Conservation (phyloP, 352 stramenopile genomes). For the Peronosclerospora sorghi region DNA sequence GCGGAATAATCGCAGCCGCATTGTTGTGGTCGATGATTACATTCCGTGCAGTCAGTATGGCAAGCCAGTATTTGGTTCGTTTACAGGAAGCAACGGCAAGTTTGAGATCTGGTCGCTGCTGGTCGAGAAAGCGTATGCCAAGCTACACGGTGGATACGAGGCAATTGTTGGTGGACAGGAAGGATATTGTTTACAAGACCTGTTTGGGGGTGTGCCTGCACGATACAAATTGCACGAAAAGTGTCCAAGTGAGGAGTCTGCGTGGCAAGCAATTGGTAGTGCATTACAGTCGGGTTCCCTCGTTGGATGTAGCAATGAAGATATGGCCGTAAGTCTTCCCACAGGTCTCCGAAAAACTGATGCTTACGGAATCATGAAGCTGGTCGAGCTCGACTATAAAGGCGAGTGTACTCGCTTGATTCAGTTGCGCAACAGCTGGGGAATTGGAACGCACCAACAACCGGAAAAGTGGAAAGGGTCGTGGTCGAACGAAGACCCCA, state of each 20-base stretch:
- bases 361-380: constrained; percentile 62
- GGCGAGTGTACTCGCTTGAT: constrained; percentile 45
- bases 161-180: constrained; percentile 83
- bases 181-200: constrained; percentile 57
- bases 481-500: constrained; percentile 58
- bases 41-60: constrained; percentile 76
- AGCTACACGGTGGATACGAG: constrained; percentile 87
- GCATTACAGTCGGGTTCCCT: constrained; percentile 52
- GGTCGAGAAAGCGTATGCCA: constrained; percentile 93
- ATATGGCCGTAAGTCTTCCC: constrained; percentile 47
- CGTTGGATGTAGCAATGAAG: constrained; percentile 61
- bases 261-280: constrained; percentile 37
- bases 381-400: constrained; percentile 61
- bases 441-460: constrained; percentile 43
- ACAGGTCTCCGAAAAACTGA: constrained; percentile 55
- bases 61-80: constrained; percentile 77
- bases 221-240: constrained; percentile 63
- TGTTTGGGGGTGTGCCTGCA: constrained; percentile 59
- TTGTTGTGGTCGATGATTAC: constrained; percentile 79
- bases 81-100: constrained; percentile 68
- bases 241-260: constrained; percentile 39
- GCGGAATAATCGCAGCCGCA: constrained; percentile 68
- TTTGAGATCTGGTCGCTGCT: constrained; percentile 90
- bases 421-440: constrained; percentile 77
- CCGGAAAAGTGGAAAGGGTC: constrained; percentile 56